A percentile compares a stretch with the other conserved stretches of the same genome.
phyloP scores from a whole-genome alignment of 2,329 filamentous ascomycete genomes.

The Phialophora chinensis region DNA sequence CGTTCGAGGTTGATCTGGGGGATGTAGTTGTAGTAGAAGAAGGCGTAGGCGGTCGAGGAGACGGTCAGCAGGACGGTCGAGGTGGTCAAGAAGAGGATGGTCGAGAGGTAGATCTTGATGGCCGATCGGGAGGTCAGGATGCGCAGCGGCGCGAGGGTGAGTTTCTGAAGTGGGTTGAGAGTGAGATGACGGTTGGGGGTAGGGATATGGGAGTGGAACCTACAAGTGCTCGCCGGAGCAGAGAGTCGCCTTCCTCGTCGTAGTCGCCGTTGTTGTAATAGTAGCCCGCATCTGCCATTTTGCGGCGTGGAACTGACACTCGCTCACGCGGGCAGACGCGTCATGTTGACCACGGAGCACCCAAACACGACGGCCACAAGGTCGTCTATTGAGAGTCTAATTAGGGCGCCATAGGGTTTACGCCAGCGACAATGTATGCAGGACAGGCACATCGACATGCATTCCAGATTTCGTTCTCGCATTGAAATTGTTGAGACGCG shows the following conservation, averaged over 20 bases:
- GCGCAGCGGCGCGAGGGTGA: conserved; percentile 60
- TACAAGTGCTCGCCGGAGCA: conserved; percentile 29
- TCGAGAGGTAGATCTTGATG: conserved; percentile 68
- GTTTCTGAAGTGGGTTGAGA: conserved; percentile 51
- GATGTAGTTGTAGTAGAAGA: conserved; percentile 73
- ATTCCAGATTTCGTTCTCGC: not conserved
- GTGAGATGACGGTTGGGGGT: not conserved
- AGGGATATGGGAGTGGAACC: not conserved
- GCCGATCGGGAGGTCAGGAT: conserved; percentile 65
- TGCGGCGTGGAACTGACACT: not conserved
- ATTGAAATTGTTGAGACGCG: conserved; percentile 12
- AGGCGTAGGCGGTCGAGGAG: conserved; percentile 65
- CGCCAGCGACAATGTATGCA: not conserved
- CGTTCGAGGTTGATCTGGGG: conserved; percentile 68
- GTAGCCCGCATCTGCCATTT: conserved; percentile 20
- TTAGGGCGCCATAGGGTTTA: not conserved
- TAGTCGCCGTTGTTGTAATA: not conserved
- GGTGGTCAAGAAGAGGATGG: conserved; percentile 59
- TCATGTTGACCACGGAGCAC: not conserved
- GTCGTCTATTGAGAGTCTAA: not conserved
- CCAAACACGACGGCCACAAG: not conserved
- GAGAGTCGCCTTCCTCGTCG: conserved; percentile 21
- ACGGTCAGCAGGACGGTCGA: conserved; percentile 62
- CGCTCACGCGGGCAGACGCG: not conserved
- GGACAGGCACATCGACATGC: not conserved